A percentile compares a stretch with the other conserved stretches of the same genome.
Evolutionary conservation across 2,329 filamentous ascomycete species (phyloP).

Genomic region (Aspergillus tamarii): DNA sequence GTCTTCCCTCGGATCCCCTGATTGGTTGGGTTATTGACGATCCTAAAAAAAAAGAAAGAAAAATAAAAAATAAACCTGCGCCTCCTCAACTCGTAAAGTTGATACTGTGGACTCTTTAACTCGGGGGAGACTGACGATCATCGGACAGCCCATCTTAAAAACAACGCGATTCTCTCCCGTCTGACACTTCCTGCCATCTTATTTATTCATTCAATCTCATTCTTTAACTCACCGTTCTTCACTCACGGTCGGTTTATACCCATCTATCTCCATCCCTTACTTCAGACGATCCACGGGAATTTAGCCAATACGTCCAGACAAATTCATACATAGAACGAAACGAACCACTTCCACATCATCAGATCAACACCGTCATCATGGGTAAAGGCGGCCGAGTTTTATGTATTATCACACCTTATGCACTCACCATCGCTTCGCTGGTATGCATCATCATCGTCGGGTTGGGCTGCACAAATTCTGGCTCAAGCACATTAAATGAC

Average conservation of each 20-base stretch:
- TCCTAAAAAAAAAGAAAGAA: not conserved
- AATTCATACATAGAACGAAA: not conserved
- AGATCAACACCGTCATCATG: conserved; percentile 50
- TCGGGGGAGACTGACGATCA: conserved; percentile 8
- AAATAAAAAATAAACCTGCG: conserved; percentile 17
- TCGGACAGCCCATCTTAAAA: conserved; percentile 12
- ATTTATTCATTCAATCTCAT: not conserved
- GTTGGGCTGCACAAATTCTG: conserved; percentile 58
- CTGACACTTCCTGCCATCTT: conserved; percentile 6
- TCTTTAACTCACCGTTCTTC: not conserved
- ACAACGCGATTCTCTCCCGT: conserved; percentile 9
- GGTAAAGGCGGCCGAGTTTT: conserved; percentile 75
- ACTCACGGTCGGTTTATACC: not conserved
- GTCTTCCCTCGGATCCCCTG: conserved; percentile 5
- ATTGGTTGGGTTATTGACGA: conserved; percentile 21
- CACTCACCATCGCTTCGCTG: conserved; percentile 76
- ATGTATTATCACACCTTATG: conserved; percentile 86
- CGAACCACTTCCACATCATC: not conserved
- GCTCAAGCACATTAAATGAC: conserved; percentile 49
- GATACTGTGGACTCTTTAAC: not conserved
- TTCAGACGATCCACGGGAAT: not conserved
- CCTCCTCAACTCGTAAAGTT: conserved; percentile 11
- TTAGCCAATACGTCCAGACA: conserved; percentile 1
- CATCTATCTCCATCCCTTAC: not conserved
- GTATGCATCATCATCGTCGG: conserved; percentile 66